Conservation (phyloP, 2,329 filamentous ascomycete species). For the Cercospora zeae-maydis region DNA sequence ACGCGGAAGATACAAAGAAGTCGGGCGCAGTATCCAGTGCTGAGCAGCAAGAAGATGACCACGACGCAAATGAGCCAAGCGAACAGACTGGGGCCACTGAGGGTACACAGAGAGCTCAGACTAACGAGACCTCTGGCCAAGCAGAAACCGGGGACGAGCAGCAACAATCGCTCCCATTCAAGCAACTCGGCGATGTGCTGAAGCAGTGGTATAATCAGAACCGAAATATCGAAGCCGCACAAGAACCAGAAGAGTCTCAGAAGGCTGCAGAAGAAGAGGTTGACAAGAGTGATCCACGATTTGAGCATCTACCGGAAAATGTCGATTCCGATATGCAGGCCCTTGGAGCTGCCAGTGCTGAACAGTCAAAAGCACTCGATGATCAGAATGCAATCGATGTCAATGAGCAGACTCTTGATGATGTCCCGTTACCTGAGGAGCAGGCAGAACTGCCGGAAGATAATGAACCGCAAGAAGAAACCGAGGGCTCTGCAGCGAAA, state of each 20-base stretch:
- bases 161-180: slow-evolving; percentile 66
- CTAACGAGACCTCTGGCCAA: slow-evolving; percentile 20
- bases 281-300: slow-evolving; percentile 74
- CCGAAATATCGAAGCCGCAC: slow-evolving; percentile 66
- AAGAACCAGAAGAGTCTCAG: slow-evolving; percentile 49
- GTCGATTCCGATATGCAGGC: slow-evolving; percentile 83
- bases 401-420: slow-evolving; percentile 30
- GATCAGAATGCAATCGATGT: slow-evolving; percentile 75
- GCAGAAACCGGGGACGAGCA: slow-evolving; percentile 18
- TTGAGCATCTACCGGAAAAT: slow-evolving; percentile 87
- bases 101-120: slow-evolving; percentile 20
- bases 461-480: slow-evolving; percentile 38
- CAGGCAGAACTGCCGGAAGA: slow-evolving; percentile 35
- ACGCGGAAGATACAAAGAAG: slow-evolving; percentile 37
- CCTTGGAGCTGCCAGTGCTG: slow-evolving; percentile 80
- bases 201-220: slow-evolving; percentile 91
- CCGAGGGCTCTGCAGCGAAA: slow-evolving; percentile 22
- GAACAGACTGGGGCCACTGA: slow-evolving; percentile 27
- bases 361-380: slow-evolving; percentile 80
- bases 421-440: slow-evolving; percentile 29
- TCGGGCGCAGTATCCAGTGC: slow-evolving; percentile 40
- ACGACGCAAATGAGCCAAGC: slow-evolving; percentile 24
- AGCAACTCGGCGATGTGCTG: slow-evolving; percentile 87
- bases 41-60: slow-evolving; percentile 33
- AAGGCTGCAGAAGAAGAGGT: slow-evolving; percentile 48